Percentiles rank a stretch among this genome's conserved stretches.
These are phyloP conservation scores for Plasmopara viticola DNA, from an alignment of 352 stramenopile species.

Conservation along the genomic window DNA sequence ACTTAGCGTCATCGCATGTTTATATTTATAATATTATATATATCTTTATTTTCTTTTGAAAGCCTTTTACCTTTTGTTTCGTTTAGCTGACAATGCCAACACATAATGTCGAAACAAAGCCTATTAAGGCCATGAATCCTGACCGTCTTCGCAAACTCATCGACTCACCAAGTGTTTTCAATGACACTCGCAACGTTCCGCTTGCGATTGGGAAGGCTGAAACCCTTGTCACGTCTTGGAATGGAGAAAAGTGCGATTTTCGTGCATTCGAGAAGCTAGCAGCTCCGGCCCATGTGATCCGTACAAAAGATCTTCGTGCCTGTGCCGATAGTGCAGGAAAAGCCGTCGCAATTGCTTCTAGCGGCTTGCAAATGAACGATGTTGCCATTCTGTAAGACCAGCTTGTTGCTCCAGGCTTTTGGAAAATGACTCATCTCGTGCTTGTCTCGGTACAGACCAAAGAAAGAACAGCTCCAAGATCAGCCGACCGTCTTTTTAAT, in stretches of 20 bases:
- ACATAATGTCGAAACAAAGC: conserved; percentile 13
- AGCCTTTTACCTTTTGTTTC: too few species aligned
- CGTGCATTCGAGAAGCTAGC: conserved; percentile 41
- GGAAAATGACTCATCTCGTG: conserved; percentile 3
- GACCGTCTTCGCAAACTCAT: conserved; percentile 56
- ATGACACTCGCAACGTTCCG: conserved; percentile 31
- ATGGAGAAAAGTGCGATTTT: conserved; percentile 49
- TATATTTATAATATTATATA: neutral
- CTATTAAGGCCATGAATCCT: conserved; percentile 38
- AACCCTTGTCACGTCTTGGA: conserved; percentile 45
- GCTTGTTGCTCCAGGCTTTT: neutral
- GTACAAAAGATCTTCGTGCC: conserved; percentile 30
- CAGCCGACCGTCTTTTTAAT: conserved; percentile 36
- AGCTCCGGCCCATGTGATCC: conserved; percentile 25
- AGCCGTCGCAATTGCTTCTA: conserved; percentile 5
- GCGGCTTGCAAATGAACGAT: conserved; percentile 25
- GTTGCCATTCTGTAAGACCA: conserved; percentile 22
- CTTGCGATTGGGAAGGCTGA: conserved; percentile 33
- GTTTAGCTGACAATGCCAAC: too few species aligned
- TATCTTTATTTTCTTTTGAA: neutral
- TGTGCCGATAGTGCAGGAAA: conserved; percentile 21
- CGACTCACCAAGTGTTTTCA: conserved; percentile 40
- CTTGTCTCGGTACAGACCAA: conserved; percentile 3
- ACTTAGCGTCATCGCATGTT: neutral
- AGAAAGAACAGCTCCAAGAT: conserved; percentile 14